phyloP scores from a whole-genome alignment of 805 yeast genomes.

The Komagataella pastoris region DNA sequence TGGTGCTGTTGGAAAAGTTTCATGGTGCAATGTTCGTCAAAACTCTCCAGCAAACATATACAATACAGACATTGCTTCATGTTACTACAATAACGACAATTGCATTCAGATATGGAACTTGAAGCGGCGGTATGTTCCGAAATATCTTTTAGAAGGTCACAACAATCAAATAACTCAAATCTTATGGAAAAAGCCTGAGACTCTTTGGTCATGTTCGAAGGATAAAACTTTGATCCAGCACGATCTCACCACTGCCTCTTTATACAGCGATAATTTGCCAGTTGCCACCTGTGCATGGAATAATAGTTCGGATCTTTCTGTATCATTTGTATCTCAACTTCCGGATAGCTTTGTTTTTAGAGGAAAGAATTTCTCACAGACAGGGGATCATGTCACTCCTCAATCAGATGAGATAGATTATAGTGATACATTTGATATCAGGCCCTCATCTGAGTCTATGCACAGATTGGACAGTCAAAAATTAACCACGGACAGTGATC shows the following conservation, averaged over 20 bases:
- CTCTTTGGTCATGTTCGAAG: slow-evolving; percentile 34
- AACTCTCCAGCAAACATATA: slow-evolving; percentile 19
- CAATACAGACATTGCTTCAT: slow-evolving; percentile 60
- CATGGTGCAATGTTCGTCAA: slow-evolving; percentile 42
- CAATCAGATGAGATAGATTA: background rate
- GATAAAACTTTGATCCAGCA: slow-evolving; percentile 36
- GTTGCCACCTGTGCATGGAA: slow-evolving; percentile 48
- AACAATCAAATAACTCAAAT: slow-evolving; percentile 41
- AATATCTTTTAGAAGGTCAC: slow-evolving; percentile 35
- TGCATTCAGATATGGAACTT: slow-evolving; percentile 58
- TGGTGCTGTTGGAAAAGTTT: slow-evolving; percentile 64
- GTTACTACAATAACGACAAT: slow-evolving; percentile 62
- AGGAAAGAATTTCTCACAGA: background rate
- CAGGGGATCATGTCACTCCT: background rate
- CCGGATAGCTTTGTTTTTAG: background rate
- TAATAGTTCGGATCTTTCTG: slow-evolving; percentile 8
- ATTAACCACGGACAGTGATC: background rate
- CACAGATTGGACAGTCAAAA: background rate
- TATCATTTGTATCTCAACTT: background rate
- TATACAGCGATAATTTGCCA: slow-evolving; percentile 34
- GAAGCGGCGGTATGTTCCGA: slow-evolving; percentile 61
- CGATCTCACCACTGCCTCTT: slow-evolving; percentile 29
- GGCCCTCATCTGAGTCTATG: background rate
- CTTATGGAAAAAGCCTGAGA: slow-evolving; percentile 32
- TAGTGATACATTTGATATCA: background rate